Conservation (phyloP, 1,284 basidiomycete genomes). For the Sporisorium reilianum region DNA sequence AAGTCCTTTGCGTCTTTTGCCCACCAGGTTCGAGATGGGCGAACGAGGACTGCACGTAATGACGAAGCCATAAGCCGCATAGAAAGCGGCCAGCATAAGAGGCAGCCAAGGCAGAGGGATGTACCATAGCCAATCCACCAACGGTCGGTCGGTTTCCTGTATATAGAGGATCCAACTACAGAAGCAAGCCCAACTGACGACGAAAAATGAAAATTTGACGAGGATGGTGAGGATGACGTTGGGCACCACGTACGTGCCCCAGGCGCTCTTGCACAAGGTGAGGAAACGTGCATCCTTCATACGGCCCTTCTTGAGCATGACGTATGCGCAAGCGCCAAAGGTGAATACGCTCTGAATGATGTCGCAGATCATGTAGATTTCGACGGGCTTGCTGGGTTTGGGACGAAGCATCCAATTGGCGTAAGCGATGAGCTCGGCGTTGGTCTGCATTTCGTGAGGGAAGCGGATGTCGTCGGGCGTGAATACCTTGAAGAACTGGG, state of each 20-base stretch:
- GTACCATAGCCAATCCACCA: slow-evolving; percentile 19
- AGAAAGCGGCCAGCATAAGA: slow-evolving; percentile 9
- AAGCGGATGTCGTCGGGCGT: not conserved
- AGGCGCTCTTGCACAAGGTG: slow-evolving; percentile 11
- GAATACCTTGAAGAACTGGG: not conserved
- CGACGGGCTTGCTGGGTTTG: slow-evolving; percentile 8
- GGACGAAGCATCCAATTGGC: slow-evolving; percentile 7
- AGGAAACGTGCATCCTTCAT: slow-evolving; percentile 4
- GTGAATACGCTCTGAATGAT: slow-evolving; percentile 22
- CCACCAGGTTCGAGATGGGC: slow-evolving; percentile 14
- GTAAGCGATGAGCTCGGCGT: slow-evolving; percentile 5
- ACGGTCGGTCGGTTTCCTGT: not conserved
- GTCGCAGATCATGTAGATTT: slow-evolving; percentile 26
- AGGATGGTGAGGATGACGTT: slow-evolving; percentile 17
- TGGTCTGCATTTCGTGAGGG: slow-evolving; percentile 17
- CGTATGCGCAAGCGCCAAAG: slow-evolving; percentile 1
- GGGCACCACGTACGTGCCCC: slow-evolving; percentile 22
- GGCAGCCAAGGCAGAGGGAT: slow-evolving; percentile 29
- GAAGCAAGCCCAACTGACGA: slow-evolving; percentile 3
- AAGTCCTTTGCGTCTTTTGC: not conserved
- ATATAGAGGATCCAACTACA: slow-evolving; percentile 12
- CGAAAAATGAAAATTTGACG: not conserved
- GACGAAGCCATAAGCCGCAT: slow-evolving; percentile 22
- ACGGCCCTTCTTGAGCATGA: slow-evolving; percentile 24
- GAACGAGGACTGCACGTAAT: slow-evolving; percentile 35